Conservation (phyloP, 495 filamentous ascomycete species). For the Penicillium coprophilum region DNA sequence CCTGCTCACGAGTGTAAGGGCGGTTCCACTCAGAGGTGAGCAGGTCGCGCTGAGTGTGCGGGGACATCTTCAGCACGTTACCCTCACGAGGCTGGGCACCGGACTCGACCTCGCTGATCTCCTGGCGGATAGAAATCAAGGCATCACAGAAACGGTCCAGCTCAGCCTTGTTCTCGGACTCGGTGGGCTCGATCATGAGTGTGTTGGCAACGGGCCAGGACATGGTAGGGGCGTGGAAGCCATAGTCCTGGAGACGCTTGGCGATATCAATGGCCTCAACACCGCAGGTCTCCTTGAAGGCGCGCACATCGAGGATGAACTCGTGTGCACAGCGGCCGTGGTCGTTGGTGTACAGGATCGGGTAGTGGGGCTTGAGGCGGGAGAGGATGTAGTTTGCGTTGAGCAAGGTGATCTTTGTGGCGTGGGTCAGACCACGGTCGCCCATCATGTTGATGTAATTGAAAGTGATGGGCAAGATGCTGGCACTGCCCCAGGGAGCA, state of each 20-base stretch:
- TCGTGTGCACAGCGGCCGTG: conserved; percentile 92
- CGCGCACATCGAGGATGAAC: conserved; percentile 91
- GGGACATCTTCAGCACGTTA: conserved; percentile 93
- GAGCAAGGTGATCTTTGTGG: conserved; percentile 89
- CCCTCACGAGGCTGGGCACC: conserved; percentile 72
- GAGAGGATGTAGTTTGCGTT: conserved; percentile 98
- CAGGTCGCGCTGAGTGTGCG: conserved; percentile 84
- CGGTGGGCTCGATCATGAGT: conserved; percentile 98
- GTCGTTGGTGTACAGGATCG: conserved; percentile 88
- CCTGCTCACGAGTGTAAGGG: conserved; percentile 74
- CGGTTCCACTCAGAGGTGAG: conserved; percentile 70
- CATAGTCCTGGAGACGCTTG: conserved; percentile 97
- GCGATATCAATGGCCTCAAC: conserved; percentile 96
- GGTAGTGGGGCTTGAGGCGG: conserved; percentile 84
- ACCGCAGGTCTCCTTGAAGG: conserved; percentile 80
- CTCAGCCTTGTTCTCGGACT: conserved; percentile 90
- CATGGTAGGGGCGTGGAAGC: conserved; percentile 99
- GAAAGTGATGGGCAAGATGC: conserved; percentile 96
- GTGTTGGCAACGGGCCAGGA: conserved; percentile 96
- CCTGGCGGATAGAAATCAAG: conserved; percentile 80
- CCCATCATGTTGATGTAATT: conserved; percentile 99
- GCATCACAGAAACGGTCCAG: conserved; percentile 94
- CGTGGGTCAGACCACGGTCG: conserved; percentile 82
- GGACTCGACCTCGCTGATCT: conserved; percentile 83
- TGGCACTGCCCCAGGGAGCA: conserved; percentile 87